phyloP scores from a whole-genome alignment of 805 yeast species.

The Candida koratica region DNA sequence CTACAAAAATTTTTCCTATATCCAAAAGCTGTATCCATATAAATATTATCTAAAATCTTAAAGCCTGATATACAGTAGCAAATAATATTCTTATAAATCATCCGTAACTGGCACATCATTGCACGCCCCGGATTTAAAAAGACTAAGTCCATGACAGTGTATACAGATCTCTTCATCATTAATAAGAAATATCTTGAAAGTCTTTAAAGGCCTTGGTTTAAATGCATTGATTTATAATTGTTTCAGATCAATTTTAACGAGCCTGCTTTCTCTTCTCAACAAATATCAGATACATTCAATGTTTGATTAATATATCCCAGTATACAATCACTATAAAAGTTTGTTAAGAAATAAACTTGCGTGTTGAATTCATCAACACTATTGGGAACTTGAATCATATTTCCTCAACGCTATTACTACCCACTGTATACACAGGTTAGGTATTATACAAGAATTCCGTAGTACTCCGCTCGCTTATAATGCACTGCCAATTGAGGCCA shows the following conservation, averaged over 20 bases:
- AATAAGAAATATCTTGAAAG: constrained; percentile 18
- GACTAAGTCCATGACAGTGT: no score
- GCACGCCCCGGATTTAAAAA: no score
- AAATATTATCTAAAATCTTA: constrained; percentile 40
- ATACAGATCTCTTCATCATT: constrained; percentile 23
- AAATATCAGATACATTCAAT: no score
- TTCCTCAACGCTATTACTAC: constrained; percentile 37
- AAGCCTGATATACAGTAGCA: constrained; percentile 41
- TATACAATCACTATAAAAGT: constrained; percentile 54
- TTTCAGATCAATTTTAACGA: no score
- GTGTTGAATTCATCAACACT: constrained; percentile 35
- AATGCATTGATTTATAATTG: constrained; percentile 17
- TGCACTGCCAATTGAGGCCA: constrained; percentile 62
- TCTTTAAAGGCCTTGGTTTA: constrained; percentile 20
- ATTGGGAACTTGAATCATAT: constrained; percentile 47
- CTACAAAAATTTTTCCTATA: constrained; percentile 46
- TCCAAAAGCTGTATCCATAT: constrained; percentile 53
- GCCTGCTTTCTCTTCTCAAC: no score
- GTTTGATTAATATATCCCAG: constrained; percentile 41
- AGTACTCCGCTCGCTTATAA: constrained; percentile 63
- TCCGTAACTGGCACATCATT: constrained; percentile 54
- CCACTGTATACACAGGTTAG: constrained; percentile 1
- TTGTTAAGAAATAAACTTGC: constrained; percentile 40
- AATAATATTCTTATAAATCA: constrained; percentile 41
- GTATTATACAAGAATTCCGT: constrained; percentile 71